Percentiles rank a stretch among this genome's conserved stretches.
phyloP scores from a whole-genome alignment of 2,329 filamentous ascomycete species.

The Coniochaeta sp. region DNA sequence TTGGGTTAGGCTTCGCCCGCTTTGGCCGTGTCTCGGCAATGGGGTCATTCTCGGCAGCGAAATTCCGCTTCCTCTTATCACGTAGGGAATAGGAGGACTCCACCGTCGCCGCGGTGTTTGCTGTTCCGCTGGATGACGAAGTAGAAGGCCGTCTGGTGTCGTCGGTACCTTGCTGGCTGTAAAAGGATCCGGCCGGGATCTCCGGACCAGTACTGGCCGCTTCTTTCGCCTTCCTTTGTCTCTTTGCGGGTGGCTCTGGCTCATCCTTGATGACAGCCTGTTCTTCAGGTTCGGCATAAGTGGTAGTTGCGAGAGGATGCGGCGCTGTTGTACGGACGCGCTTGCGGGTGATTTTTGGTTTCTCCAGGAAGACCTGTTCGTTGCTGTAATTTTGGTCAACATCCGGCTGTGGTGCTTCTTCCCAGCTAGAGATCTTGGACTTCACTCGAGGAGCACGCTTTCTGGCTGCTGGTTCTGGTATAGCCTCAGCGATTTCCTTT shows the following conservation, averaged over 20 bases:
- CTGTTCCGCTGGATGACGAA: conserved; percentile 32
- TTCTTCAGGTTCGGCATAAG: conserved; percentile 1
- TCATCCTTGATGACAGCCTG: conserved; percentile 9
- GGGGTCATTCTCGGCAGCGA: conserved; percentile 39
- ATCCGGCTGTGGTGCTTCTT: neutral
- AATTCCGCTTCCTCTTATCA: conserved; percentile 47
- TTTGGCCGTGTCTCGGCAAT: conserved; percentile 26
- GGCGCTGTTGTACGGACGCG: conserved; percentile 15
- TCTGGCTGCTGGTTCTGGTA: neutral
- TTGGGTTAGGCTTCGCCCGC: conserved; percentile 6
- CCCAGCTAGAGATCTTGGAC: neutral
- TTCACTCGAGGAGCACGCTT: neutral
- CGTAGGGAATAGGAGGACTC: conserved; percentile 46
- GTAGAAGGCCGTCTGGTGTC: conserved; percentile 39
- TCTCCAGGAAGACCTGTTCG: conserved; percentile 4
- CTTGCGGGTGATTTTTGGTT: conserved; percentile 15
- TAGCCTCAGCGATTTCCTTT: neutral
- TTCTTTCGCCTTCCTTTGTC: conserved; percentile 9
- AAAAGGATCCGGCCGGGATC: conserved; percentile 17
- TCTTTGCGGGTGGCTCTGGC: conserved; percentile 11
- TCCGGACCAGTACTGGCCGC: conserved; percentile 7
- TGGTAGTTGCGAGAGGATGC: neutral
- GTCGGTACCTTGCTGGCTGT: conserved; percentile 23
- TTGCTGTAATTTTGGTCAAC: neutral
- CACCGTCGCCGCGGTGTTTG: conserved; percentile 35